Conservation (phyloP, 345 rosid genomes). For the Hypericum perforatum region DNA sequence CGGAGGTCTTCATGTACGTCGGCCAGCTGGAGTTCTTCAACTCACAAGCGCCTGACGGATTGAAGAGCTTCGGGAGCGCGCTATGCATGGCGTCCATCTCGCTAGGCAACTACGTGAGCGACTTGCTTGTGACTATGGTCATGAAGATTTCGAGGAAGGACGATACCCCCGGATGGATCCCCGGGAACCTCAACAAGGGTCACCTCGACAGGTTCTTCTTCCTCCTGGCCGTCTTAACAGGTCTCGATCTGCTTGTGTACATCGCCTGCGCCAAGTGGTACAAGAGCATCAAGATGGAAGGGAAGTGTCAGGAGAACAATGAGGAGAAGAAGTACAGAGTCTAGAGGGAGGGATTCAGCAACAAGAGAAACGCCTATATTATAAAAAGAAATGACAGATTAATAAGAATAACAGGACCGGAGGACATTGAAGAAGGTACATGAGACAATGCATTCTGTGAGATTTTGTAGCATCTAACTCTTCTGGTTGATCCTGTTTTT, state of each 20-base stretch:
- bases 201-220: conserved; percentile 91
- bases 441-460: not conserved
- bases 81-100: conserved; percentile 96
- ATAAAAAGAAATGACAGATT: not conserved
- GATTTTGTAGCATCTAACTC: conserved; percentile 10
- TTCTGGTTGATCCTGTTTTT: conserved; percentile 4
- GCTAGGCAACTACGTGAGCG: conserved; percentile 92
- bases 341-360: not conserved
- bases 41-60: conserved; percentile 87
- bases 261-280: conserved; percentile 83
- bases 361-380: not conserved
- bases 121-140: conserved; percentile 84
- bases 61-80: conserved; percentile 94
- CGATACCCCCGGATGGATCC: conserved; percentile 96
- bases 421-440: conserved; percentile 1
- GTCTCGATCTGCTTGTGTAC: conserved; percentile 52
- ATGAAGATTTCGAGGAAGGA: conserved; percentile 85
- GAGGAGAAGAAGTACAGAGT: conserved; percentile 19
- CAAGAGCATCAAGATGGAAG: conserved; percentile 59
- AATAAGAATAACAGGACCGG: conserved; percentile 4
- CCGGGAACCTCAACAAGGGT: conserved; percentile 90
- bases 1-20: conserved; percentile 98
- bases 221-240: conserved; percentile 70
- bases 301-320: conserved; percentile 29
- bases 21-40: conserved; percentile 97